Percentiles rank a stretch among this genome's conserved stretches.
phyloP scores from a whole-genome alignment of 352 stramenopile genomes.

The Pythium dissimile region DNA sequence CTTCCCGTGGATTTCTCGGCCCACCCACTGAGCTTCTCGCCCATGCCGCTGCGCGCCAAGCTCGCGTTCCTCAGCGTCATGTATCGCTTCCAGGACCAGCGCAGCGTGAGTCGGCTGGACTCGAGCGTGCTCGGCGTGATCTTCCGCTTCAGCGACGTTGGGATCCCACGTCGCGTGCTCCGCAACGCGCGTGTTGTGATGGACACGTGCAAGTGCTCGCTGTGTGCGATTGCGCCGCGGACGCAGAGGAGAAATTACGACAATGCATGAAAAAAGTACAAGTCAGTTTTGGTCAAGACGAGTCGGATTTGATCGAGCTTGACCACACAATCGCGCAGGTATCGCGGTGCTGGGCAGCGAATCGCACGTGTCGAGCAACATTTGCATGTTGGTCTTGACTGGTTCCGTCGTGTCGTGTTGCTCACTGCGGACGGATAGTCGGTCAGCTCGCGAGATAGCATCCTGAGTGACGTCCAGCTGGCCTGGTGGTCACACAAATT shows the following conservation, averaged over 20 bases:
- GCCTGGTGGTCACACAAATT: no score
- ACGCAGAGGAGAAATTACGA: no score
- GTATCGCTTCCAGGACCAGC: background rate
- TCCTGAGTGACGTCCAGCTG: no score
- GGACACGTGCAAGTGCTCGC: background rate
- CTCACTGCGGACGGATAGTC: no score
- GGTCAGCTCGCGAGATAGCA: no score
- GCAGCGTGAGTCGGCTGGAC: slow-evolving; percentile 3
- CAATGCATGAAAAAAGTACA: background rate
- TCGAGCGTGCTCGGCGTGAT: slow-evolving; percentile 6
- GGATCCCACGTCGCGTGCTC: slow-evolving; percentile 1
- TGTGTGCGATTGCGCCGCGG: background rate
- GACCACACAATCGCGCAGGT: no score
- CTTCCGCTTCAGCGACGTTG: background rate
- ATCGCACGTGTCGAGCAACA: no score
- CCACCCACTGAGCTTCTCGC: background rate
- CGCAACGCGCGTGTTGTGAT: background rate
- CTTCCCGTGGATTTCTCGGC: background rate
- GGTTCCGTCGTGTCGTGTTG: no score
- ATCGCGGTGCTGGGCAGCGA: no score
- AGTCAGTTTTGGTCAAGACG: no score
- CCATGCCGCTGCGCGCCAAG: slow-evolving; percentile 5
- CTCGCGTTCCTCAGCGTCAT: slow-evolving; percentile 14
- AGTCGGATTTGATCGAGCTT: no score
- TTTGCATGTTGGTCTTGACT: no score